Conservation (phyloP, 2,329 filamentous ascomycete species). For the Chrysosporium queenslandicum region DNA sequence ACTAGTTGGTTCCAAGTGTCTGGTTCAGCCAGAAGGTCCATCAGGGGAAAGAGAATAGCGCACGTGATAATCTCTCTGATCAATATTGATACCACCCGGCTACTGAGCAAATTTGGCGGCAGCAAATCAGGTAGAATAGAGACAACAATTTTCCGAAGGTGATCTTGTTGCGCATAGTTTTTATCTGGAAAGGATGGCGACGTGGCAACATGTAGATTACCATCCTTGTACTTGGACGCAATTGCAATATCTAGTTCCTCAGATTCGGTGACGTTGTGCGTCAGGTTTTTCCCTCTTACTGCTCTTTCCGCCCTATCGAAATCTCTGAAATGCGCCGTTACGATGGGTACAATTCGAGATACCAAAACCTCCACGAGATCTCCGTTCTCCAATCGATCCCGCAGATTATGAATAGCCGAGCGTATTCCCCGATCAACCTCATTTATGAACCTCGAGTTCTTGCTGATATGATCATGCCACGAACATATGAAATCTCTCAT, state of each 20-base stretch:
- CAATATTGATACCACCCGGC: slow-evolving; percentile 67
- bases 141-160: slow-evolving; percentile 65
- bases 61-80: slow-evolving; percentile 87
- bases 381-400: slow-evolving; percentile 60
- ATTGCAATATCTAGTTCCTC: slow-evolving; percentile 93
- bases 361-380: slow-evolving; percentile 79
- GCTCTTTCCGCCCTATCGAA: slow-evolving; percentile 83
- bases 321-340: slow-evolving; percentile 80
- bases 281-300: slow-evolving; percentile 78
- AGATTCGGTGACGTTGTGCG: slow-evolving; percentile 83
- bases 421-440: slow-evolving; percentile 77
- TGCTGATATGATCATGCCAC: slow-evolving; percentile 84
- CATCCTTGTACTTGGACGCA: slow-evolving; percentile 84
- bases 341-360: slow-evolving; percentile 70
- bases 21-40: slow-evolving; percentile 74
- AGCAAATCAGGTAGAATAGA: slow-evolving; percentile 65
- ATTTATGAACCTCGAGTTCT: slow-evolving; percentile 67
- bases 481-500: slow-evolving; percentile 73
- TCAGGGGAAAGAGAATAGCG: slow-evolving; percentile 72
- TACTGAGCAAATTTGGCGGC: slow-evolving; percentile 62
- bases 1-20: slow-evolving; percentile 97
- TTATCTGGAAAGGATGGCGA: slow-evolving; percentile 74
- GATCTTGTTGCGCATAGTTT: slow-evolving; percentile 76
- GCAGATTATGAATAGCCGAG: slow-evolving; percentile 58
- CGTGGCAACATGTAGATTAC: slow-evolving; percentile 77